These are phyloP conservation scores for Sugiyamaella xylanicola DNA, from an alignment of 1,139 yeast species.

Conservation along the genomic window DNA sequence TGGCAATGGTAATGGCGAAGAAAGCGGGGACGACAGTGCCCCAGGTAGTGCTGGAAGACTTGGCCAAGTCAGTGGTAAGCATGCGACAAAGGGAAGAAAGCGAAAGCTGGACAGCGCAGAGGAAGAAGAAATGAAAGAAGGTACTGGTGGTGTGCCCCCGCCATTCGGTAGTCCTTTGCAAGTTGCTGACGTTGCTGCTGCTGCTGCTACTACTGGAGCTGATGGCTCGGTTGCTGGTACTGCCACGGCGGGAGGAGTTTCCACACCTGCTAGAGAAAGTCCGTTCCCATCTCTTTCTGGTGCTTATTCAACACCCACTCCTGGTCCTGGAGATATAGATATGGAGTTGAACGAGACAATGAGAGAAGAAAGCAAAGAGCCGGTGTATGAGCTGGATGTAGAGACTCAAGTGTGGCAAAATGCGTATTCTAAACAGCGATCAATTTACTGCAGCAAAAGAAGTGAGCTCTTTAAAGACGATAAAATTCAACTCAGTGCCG, in stretches of 20 bases:
- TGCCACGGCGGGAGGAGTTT: slow-evolving; percentile 14
- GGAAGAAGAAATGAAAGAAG: slow-evolving; percentile 29
- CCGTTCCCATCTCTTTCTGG: slow-evolving; percentile 25
- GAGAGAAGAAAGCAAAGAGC: slow-evolving; percentile 44
- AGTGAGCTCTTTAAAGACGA: slow-evolving; percentile 63
- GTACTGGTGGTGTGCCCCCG: slow-evolving; percentile 22
- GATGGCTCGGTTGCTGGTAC: slow-evolving; percentile 5
- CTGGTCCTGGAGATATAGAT: slow-evolving; percentile 27
- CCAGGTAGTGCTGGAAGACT: slow-evolving; percentile 28
- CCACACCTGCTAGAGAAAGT: slow-evolving; percentile 24
- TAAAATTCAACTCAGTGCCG: slow-evolving; percentile 63
- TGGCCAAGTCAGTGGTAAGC: slow-evolving; percentile 30
- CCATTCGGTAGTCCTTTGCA: slow-evolving; percentile 25
- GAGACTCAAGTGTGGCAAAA: slow-evolving; percentile 82
- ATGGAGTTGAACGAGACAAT: slow-evolving; percentile 25
- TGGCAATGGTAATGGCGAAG: slow-evolving; percentile 2
- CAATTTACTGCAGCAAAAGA: slow-evolving; percentile 71
- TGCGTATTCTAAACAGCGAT: slow-evolving; percentile 75
- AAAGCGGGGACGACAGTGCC: slow-evolving; percentile 13
- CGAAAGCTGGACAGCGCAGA: slow-evolving; percentile 35
- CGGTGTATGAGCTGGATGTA: slow-evolving; percentile 60
- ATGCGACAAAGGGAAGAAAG: slow-evolving; percentile 35
- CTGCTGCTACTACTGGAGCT: neutral
- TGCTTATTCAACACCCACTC: slow-evolving; percentile 24
- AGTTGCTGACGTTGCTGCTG: slow-evolving; percentile 3